These are phyloP conservation scores for Malassezia vespertilionis DNA, from an alignment of 1,284 basidiomycete species.

Conservation along the genomic window DNA sequence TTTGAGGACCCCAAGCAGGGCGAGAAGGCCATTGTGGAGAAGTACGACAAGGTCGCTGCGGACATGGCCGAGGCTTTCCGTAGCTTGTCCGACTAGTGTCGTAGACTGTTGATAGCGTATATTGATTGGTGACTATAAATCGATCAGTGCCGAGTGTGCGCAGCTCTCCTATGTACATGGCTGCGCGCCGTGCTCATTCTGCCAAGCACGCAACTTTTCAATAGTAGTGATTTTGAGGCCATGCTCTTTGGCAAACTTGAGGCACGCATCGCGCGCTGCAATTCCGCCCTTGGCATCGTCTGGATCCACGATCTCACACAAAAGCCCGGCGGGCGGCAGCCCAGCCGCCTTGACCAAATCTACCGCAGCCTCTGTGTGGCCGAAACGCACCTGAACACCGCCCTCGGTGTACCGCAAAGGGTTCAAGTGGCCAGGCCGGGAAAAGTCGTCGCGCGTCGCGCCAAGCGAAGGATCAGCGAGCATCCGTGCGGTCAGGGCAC, in stretches of 20 bases:
- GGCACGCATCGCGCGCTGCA: slow-evolving; percentile 86
- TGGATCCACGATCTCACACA: slow-evolving; percentile 93
- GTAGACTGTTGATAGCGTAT: neutral
- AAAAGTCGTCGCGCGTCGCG: slow-evolving; percentile 58
- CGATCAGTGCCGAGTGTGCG: too few relatives aligned
- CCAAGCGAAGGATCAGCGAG: slow-evolving; percentile 53
- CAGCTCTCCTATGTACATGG: too few relatives aligned
- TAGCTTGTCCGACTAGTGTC: slow-evolving; percentile 37
- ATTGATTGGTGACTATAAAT: too few relatives aligned
- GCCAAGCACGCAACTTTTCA: slow-evolving; percentile 52
- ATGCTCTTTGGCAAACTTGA: slow-evolving; percentile 81
- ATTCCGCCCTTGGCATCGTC: slow-evolving; percentile 74
- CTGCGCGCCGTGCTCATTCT: neutral
- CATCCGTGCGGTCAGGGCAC: slow-evolving; percentile 71
- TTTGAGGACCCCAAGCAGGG: slow-evolving; percentile 61
- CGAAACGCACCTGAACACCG: slow-evolving; percentile 70
- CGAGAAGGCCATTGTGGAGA: slow-evolving; percentile 36
- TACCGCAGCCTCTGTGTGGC: slow-evolving; percentile 84
- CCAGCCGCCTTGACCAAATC: slow-evolving; percentile 75
- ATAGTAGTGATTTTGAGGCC: slow-evolving; percentile 88
- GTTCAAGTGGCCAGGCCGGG: slow-evolving; percentile 87
- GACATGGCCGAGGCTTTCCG: slow-evolving; percentile 45
- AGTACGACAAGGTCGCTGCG: slow-evolving; percentile 38
- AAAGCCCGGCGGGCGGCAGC: slow-evolving; percentile 66
- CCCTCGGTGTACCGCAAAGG: slow-evolving; percentile 76